Evolutionary conservation across 129 eudicot genomes (phyloP).

Genomic region (Daucus carota): DH1_v3.0 NC_030383.2:51528001-51528500

Average conservation of each 20-base stretch:
- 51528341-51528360: too few species aligned
- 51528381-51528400: not conserved
- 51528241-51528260: constrained; percentile 55
- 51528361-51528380: not conserved
- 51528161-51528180: constrained; percentile 47
- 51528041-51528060: not conserved
- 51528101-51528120: constrained; percentile 77
- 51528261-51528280: constrained; percentile 24
- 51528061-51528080: constrained; percentile 87
- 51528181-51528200: constrained; percentile 66
- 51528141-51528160: constrained; percentile 21
- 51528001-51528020: too few species aligned
- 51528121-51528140: constrained; percentile 23
- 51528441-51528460: not conserved
- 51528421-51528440: not conserved
- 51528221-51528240: constrained; percentile 50
- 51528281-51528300: not conserved
- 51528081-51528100: constrained; percentile 83
- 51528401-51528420: not conserved
- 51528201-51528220: constrained; percentile 45
- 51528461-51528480: too few species aligned
- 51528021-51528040: too few species aligned
- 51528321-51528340: too few species aligned
- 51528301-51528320: too few species aligned
- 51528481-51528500: too few species aligned